These are phyloP conservation scores for Sodiomyces alkalinus DNA, from an alignment of 2,329 filamentous ascomycete species.

Conservation along the genomic window DNA sequence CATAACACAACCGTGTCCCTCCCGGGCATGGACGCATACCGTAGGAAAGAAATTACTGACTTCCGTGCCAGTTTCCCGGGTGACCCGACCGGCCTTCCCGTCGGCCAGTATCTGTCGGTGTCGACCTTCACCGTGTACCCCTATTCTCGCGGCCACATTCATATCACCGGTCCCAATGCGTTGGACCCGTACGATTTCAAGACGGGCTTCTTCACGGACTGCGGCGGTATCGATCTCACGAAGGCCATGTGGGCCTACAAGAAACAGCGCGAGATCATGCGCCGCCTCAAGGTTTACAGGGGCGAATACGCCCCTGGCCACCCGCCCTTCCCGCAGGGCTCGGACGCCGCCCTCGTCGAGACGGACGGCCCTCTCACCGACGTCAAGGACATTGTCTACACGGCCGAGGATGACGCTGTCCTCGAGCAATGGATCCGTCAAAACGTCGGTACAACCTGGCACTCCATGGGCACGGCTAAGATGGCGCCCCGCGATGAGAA, in stretches of 20 bases:
- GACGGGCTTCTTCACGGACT: conserved; percentile 38
- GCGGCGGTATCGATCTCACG: conserved; percentile 34
- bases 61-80: conserved; percentile 23
- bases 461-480: conserved; percentile 25
- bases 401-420: conserved; percentile 28
- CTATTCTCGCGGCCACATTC: conserved; percentile 43
- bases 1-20: no score
- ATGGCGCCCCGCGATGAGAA: conserved; percentile 21
- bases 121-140: conserved; percentile 43
- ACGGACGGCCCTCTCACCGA: conserved; percentile 11
- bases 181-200: conserved; percentile 37
- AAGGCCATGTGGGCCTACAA: conserved; percentile 50
- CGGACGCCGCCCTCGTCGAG: conserved; percentile 19
- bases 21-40: no score
- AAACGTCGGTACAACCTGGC: conserved; percentile 24
- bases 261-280: conserved; percentile 41
- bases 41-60: no score
- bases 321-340: conserved; percentile 25
- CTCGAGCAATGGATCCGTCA: conserved; percentile 26
- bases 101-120: conserved; percentile 34
- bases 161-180: conserved; percentile 33
- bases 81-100: conserved; percentile 20
- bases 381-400: conserved; percentile 27
- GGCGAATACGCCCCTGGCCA: conserved; percentile 25
- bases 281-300: conserved; percentile 35